Percentiles rank a stretch among this genome's conserved stretches.
Evolutionary conservation across 2,329 filamentous ascomycete species (phyloP).

Genomic region (Aspergillus quadrilineatus): DNA sequence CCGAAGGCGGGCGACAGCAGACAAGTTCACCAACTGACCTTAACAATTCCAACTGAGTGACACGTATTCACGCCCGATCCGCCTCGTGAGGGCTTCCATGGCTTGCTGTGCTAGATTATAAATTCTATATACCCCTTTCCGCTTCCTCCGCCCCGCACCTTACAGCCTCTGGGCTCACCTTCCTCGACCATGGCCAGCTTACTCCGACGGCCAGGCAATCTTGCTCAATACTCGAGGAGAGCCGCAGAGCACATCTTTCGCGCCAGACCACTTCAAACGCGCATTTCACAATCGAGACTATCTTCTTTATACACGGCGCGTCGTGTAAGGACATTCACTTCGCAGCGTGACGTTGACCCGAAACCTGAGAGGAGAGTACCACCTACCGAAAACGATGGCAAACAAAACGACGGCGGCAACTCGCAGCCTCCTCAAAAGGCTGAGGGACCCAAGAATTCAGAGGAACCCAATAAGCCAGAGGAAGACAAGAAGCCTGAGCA

Average conservation of each 20-base stretch:
- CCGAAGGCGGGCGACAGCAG: conserved; percentile 9
- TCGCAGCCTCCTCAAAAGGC: conserved; percentile 28
- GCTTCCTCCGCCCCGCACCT: conserved; percentile 23
- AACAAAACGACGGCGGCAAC: conserved; percentile 47
- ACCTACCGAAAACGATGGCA: conserved; percentile 23
- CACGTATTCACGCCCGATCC: conserved; percentile 17
- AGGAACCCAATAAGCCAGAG: conserved; percentile 38
- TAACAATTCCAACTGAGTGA: conserved; percentile 6
- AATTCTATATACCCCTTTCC: conserved; percentile 15
- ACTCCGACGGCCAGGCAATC: conserved; percentile 64
- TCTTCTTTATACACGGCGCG: conserved; percentile 37
- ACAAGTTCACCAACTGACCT: conserved; percentile 26
- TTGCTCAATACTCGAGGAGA: conserved; percentile 62
- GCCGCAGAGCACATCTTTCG: conserved; percentile 55
- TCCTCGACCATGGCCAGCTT: conserved; percentile 63
- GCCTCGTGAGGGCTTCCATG: conserved; percentile 26
- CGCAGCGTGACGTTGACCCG: conserved; percentile 45
- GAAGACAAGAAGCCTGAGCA: conserved; percentile 26
- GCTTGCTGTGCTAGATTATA: conserved; percentile 25
- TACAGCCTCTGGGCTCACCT: conserved; percentile 31
- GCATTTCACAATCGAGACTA: conserved; percentile 39
- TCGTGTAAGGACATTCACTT: conserved; percentile 43
- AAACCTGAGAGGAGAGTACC: conserved; percentile 44
- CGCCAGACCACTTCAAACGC: conserved; percentile 46
- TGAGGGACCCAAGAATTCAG: conserved; percentile 22